These are phyloP conservation scores for Polygonum aviculare DNA, from an alignment of 148 eudicot species.

Conservation along the genomic window DNA sequence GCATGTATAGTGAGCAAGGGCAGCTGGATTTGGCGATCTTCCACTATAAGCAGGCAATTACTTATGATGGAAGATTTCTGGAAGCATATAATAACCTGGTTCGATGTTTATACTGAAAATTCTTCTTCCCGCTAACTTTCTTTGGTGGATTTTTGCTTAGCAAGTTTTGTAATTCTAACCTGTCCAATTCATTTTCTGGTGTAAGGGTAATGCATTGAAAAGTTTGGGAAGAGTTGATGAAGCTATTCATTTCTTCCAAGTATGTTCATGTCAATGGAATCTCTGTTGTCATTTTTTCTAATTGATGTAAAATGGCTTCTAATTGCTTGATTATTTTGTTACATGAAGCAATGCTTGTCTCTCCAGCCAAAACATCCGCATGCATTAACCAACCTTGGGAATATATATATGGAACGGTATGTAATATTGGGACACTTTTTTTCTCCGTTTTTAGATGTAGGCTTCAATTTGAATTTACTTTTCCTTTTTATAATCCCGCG, in stretches of 20 bases:
- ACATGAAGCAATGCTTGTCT: constrained; percentile 78
- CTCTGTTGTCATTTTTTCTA: neutral
- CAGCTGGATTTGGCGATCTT: constrained; percentile 77
- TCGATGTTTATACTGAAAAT: constrained; percentile 10
- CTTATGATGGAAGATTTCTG: constrained; percentile 70
- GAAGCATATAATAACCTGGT: constrained; percentile 98
- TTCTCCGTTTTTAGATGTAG: neutral
- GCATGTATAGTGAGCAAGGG: constrained; percentile 81
- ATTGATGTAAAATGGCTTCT: neutral
- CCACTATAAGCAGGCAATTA: constrained; percentile 73
- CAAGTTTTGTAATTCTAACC: constrained; percentile 1
- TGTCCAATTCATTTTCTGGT: constrained; percentile 4
- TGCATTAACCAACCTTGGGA: constrained; percentile 92
- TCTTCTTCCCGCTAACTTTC: neutral
- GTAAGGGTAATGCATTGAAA: constrained; percentile 87
- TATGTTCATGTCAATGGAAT: constrained; percentile 21
- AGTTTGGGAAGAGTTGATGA: constrained; percentile 85
- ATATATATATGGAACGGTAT: constrained; percentile 96
- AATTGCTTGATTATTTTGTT: constrained; percentile 13
- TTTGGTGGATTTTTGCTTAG: neutral
- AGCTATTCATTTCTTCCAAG: constrained; percentile 75
- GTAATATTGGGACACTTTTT: constrained; percentile 3
- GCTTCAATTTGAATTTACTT: constrained; percentile 1
- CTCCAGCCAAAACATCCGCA: constrained; percentile 91
- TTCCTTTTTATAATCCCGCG: neutral